Evolutionary conservation across 1,139 yeast species (phyloP), one percentile per base, ranked within the genome.

Genomic region (Debaryomyces robertsiae): DNA sequence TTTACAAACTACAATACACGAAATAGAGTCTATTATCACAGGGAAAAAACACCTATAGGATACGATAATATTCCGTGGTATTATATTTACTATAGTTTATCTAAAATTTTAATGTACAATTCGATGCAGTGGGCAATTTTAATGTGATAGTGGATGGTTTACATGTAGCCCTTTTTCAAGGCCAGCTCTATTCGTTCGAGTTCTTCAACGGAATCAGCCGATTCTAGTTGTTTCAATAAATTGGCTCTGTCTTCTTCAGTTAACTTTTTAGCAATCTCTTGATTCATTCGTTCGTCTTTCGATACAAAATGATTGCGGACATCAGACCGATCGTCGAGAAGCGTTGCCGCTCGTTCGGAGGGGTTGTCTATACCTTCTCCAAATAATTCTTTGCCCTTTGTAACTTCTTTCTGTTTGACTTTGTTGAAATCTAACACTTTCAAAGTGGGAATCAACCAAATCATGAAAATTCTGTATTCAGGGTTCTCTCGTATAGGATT

Each of bases 191-290:
- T 77, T 39, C 79, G 65, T 47, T 84, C 88, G 10, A 90, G 84
- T 49, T 90, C 96, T 10, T 76, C 85, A 45, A 90, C 59, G 40
- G 83, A 81, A 3, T 79, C 72, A 1, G 96, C 95, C 27, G 63
- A 65, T 40, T 74, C 73, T 42, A 90, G 65, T 44, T 79, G 75
- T 36, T 67, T 59, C 48, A 82, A 70, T 37, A 90, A 61, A 40
- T 64, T 63, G 11, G 61, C 61, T 46, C 73, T 75, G 39, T 84
- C 89, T 10, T 73, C 79, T 1, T 69, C 73, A 1, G 82, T 69
- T 49, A 87, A 65, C 44, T 73, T 76, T 27, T 36, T 37, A 9
- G 38, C 39, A 22, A 31, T 17, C 16, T n/a, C 36, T 28, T 32
- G 31, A 9, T 36, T 17, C 3, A 27, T 36, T 37, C 31, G 31